Conservation (phyloP, 2,329 filamentous ascomycete species). For the Fusarium sp. region DNA sequence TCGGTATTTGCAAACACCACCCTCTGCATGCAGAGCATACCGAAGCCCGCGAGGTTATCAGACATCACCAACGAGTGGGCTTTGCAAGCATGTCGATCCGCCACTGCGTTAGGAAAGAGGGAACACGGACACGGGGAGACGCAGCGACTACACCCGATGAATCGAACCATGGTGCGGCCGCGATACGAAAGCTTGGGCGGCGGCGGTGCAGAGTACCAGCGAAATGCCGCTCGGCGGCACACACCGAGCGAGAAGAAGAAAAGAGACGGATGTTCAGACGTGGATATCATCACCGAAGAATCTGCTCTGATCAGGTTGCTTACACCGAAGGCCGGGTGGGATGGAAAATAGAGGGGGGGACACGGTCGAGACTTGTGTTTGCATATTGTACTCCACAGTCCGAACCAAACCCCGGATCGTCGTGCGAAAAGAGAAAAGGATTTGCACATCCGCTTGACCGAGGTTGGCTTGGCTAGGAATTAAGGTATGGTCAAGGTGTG, state of each 20-base stretch:
- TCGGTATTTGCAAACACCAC: conserved; percentile 21
- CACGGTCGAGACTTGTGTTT: conserved; percentile 19
- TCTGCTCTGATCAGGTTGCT: conserved; percentile 18
- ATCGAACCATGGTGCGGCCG: conserved; percentile 24
- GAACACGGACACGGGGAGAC: not conserved
- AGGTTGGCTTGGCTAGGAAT: conserved; percentile 22
- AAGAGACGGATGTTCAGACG: not conserved
- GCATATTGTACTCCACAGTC: conserved; percentile 1
- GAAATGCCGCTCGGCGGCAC: conserved; percentile 28
- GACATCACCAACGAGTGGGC: not conserved
- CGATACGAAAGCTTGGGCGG: not conserved
- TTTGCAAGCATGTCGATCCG: conserved; percentile 16
- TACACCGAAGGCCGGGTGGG: conserved; percentile 19
- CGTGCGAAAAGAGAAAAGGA: conserved; percentile 4
- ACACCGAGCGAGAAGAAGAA: conserved; percentile 16
- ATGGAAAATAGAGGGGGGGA: not conserved
- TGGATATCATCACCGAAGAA: conserved; percentile 13
- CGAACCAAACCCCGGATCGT: conserved; percentile 8
- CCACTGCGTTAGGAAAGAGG: conserved; percentile 6
- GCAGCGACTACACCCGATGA: conserved; percentile 16
- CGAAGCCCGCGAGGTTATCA: not conserved
- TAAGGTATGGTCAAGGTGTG: conserved; percentile 25
- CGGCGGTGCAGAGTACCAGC: not conserved
- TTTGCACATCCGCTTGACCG: conserved; percentile 18
- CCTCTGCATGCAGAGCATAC: not conserved